Evolutionary conservation across 2,329 filamentous ascomycete species (phyloP).

Genomic region (Mycosphaerelloides madeirae): DNA sequence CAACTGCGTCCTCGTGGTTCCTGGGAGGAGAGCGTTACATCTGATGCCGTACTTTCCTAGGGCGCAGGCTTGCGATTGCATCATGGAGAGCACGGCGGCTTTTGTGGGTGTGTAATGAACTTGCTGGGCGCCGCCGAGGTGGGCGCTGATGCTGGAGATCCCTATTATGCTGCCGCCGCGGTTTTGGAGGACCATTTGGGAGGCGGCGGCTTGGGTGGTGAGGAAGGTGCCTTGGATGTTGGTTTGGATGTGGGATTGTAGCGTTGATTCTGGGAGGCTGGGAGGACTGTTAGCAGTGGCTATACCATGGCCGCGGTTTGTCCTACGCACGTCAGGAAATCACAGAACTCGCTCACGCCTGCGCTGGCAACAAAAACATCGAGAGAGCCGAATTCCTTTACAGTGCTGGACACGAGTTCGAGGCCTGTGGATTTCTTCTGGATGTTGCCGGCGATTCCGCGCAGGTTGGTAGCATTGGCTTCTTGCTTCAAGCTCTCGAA

Average conservation of each 20-base stretch:
- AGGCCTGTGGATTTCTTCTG: slow-evolving; percentile 65
- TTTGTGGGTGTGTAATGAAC: slow-evolving; percentile 87
- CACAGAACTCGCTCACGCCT: slow-evolving; percentile 79
- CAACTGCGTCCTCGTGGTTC: slow-evolving; percentile 75
- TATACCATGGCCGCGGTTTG: too few species aligned
- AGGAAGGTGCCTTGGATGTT: slow-evolving; percentile 86
- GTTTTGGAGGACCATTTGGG: slow-evolving; percentile 68
- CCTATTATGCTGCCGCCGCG: slow-evolving; percentile 75
- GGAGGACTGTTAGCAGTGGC: too few species aligned
- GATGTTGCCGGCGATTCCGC: slow-evolving; percentile 71
- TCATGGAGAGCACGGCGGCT: slow-evolving; percentile 71
- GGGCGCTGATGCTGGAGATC: slow-evolving; percentile 67
- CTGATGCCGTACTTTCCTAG: slow-evolving; percentile 69
- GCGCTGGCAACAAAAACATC: slow-evolving; percentile 84
- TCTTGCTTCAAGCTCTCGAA: slow-evolving; percentile 46
- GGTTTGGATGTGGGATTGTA: too few species aligned
- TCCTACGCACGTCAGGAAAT: slow-evolving; percentile 64
- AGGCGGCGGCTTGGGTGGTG: slow-evolving; percentile 75
- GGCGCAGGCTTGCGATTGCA: slow-evolving; percentile 77
- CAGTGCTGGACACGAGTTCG: slow-evolving; percentile 61
- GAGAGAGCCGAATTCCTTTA: slow-evolving; percentile 51
- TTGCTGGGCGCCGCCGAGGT: slow-evolving; percentile 73
- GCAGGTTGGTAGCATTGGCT: slow-evolving; percentile 42
- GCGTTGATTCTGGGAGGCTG: too few species aligned
- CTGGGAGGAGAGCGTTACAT: slow-evolving; percentile 77